A percentile compares a stretch with the other conserved stretches of the same genome.
Evolutionary conservation across 2,329 filamentous ascomycete species (phyloP).

Genomic region (Cordyceps pruinosa): DNA sequence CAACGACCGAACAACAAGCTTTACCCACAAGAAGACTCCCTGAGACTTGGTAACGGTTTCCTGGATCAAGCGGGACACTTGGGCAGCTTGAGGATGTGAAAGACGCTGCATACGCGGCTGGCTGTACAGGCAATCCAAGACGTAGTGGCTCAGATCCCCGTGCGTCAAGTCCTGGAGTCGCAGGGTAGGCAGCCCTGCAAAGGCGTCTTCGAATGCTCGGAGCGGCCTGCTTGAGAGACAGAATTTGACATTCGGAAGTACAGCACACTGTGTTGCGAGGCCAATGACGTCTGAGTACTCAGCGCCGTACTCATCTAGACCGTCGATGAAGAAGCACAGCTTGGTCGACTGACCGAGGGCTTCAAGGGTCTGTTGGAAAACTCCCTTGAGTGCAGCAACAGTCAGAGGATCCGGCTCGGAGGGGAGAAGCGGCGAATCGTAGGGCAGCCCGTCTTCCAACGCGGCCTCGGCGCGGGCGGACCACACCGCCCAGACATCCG

Average conservation of each 20-base stretch:
- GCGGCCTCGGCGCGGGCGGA: not conserved
- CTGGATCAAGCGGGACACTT: not conserved
- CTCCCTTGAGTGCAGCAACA: not conserved
- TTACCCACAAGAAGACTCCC: conserved; percentile 20
- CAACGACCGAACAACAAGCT: conserved; percentile 16
- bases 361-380: not conserved
- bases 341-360: not conserved
- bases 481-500: not conserved
- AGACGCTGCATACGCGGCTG: conserved; percentile 1
- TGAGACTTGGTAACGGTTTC: conserved; percentile 7
- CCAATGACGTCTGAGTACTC: conserved; percentile 6
- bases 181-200: conserved; percentile 3
- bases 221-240: conserved; percentile 23
- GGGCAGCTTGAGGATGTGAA: not conserved
- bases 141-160: not conserved
- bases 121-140: not conserved
- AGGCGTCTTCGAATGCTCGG: conserved; percentile 14
- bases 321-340: conserved; percentile 16
- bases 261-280: not conserved
- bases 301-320: conserved; percentile 16
- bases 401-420: not conserved
- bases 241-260: conserved; percentile 17
- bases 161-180: conserved; percentile 2
- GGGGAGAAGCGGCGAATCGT: not conserved
- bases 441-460: not conserved